Evolutionary conservation across 352 stramenopile genomes (phyloP).

Genomic region (Phytopythium kandeliae): DNA sequence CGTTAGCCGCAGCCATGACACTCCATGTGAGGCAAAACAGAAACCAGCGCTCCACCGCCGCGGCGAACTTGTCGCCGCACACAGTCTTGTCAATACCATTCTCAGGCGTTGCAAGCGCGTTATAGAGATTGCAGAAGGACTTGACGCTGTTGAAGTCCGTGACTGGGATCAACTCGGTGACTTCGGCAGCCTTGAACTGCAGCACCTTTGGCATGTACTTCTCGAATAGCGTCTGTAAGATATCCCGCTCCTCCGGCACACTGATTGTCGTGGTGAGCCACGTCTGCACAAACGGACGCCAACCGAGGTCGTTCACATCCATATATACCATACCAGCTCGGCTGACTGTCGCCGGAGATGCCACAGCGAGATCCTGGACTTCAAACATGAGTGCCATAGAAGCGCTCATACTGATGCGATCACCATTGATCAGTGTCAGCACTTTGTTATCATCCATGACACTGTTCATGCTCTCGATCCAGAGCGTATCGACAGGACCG

Average conservation of each 20-base stretch:
- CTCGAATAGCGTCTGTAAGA: conserved; percentile 64
- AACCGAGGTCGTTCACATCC: conserved; percentile 79
- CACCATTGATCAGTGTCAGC: conserved; percentile 81
- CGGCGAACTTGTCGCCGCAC: conserved; percentile 63
- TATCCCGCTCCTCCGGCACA: conserved; percentile 56
- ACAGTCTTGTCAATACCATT: conserved; percentile 62
- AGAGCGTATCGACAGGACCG: conserved; percentile 82
- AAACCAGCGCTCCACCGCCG: conserved; percentile 79
- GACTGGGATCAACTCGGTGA: conserved; percentile 71
- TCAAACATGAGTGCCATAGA: conserved; percentile 93
- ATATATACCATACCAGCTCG: conserved; percentile 94
- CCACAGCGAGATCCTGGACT: conserved; percentile 92
- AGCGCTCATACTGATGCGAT: conserved; percentile 81
- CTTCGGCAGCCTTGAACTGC: conserved; percentile 54
- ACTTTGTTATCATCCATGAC: conserved; percentile 90
- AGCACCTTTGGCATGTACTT: conserved; percentile 81
- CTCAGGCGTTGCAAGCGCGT: conserved; percentile 54
- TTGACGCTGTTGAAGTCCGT: conserved; percentile 79
- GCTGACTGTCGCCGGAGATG: conserved; percentile 92
- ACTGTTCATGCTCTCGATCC: conserved; percentile 89
- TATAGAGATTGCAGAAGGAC: conserved; percentile 86
- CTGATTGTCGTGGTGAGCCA: conserved; percentile 65
- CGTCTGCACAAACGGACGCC: conserved; percentile 70
- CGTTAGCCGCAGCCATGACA: conserved; percentile 80
- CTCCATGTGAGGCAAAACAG: conserved; percentile 85